These are phyloP conservation scores for Scutellaria minor DNA, from an alignment of 257 asterid species.

Conservation along the genomic window DNA sequence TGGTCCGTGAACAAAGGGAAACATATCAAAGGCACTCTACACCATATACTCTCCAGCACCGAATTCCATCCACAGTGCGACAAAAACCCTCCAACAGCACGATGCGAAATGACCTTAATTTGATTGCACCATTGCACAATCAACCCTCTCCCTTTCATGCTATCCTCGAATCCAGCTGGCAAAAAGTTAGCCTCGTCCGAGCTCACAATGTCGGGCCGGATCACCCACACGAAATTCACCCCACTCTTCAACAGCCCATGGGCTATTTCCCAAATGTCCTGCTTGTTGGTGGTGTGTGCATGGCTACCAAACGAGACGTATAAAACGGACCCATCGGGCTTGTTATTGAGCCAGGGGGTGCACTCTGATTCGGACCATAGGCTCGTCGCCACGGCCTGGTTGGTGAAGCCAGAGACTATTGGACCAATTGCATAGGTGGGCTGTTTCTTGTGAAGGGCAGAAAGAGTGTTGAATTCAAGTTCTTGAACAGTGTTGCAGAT, in stretches of 20 bases:
- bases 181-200: constrained; percentile 49
- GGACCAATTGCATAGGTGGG: constrained; percentile 71
- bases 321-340: constrained; percentile 60
- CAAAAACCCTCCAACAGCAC: constrained; percentile 64
- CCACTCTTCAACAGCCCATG: constrained; percentile 58
- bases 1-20: constrained; percentile 72
- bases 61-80: constrained; percentile 90
- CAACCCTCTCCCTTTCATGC: constrained; percentile 48
- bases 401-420: constrained; percentile 58
- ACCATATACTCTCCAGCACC: constrained; percentile 68
- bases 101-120: constrained; percentile 63
- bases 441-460: constrained; percentile 54
- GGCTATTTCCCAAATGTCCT: constrained; percentile 69
- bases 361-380: constrained; percentile 77
- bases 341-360: constrained; percentile 63
- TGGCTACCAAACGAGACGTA: constrained; percentile 83
- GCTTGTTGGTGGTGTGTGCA: constrained; percentile 60
- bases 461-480: constrained; percentile 55
- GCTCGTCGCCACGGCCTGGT: constrained; percentile 55
- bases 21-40: constrained; percentile 59
- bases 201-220: constrained; percentile 70
- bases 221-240: constrained; percentile 67
- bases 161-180: constrained; percentile 48
- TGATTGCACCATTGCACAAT: constrained; percentile 73
- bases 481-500: constrained; percentile 76